Base-by-base conservation (phyloP, 2,329 filamentous ascomycete species). In the Leptoxyphium fumago region DNA sequence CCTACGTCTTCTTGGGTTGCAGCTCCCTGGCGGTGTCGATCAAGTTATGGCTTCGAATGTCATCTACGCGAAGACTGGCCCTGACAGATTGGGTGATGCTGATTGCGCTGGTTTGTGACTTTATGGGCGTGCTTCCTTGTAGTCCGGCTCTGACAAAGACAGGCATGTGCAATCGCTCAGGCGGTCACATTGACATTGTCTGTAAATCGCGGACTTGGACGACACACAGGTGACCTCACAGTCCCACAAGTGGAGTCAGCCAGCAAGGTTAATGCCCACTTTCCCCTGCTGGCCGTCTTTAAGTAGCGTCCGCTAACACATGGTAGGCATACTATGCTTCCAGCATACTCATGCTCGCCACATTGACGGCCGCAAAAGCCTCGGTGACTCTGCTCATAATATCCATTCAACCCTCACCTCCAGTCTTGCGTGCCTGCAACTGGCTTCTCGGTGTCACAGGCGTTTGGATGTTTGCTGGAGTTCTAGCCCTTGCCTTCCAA, bases 391-490 rank as follows among this genome's bases (percentile, higher is more conserved):
- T 36, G 15, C 32, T 36, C 15, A 36, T 36, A 13, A 15, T 36
- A 36, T 36, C 32, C 11, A 36, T 36, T 36, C 32, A 15, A 36
- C 32, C 32, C 11, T 13, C 32, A 36, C 32, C 13, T 36, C 15
- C 32, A 36, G 32, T 36, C 3, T 13, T 36, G 9, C 32, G 11
- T 15, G 39, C 11, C n/a, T 43, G 41, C 21, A n/a, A 38, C 30
- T 15, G 30, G 9, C 14, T 14, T 10, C 30, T 43, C n/a, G 29
- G 14, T 17, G 9, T 41, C 10, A 15, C 13, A 36, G 36, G 15
- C 10, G 21, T 41, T n/a, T 45, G 43, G 43, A 29, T 10, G 10
- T 17, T 45, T 42, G 43, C 39, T 21, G 43, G 14, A 15, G 15
- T 28, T 15, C n/a, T 41, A 10, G 38, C 30, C 11, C 17, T 45